Evolutionary conservation across 306 rosid genomes (phyloP), one percentile per base, ranked within the genome.

Genomic region (Citrullus amarus): DNA sequence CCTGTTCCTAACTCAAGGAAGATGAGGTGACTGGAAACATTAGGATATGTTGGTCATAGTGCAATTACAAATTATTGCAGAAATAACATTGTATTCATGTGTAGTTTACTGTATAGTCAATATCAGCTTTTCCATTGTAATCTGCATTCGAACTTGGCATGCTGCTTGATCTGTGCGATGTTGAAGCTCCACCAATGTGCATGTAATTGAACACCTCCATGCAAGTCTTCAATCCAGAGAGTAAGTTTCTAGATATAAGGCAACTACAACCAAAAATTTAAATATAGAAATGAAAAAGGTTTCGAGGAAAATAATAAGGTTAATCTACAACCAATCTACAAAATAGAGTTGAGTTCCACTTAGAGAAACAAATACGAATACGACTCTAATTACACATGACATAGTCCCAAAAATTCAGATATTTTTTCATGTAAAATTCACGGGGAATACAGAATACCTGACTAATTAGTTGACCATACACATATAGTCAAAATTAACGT

Each of bases 201-300:
- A 92, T 95, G 86, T 89, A 95, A 71, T 78, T 84, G 80, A 87
- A 84, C 81, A 95, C 92, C 85, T 95, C 99, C 80, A 79, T 39
- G 86, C 99, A 95, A 83, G 96, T 92, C 89, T 84, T 92, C 80
- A 89, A 87, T 77, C 97, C 97, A 87, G 99, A 91, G 82, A 95
- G 97, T 76, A 95, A 87, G 88, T 95, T 95, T 82, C 99, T 91
- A 72, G 97, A 90, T 84, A 92, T 92, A 85, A 95, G 99, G 86
- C 99, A 92, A 81, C 99, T 95, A 91, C 85, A 90, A 79, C 66
- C 41, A 89, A 77, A 77, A 59, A 22, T 6, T 34, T 3, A 16
- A 17, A 43, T 15, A 32, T 38, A 62, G 17, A 28, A 48, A 62
- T 18, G 50, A 62, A 63, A 38, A 78, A 32, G 18, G 43, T 3